phyloP scores from a whole-genome alignment of 2,329 filamentous ascomycete species.

The Paecilomyces sp. region DNA sequence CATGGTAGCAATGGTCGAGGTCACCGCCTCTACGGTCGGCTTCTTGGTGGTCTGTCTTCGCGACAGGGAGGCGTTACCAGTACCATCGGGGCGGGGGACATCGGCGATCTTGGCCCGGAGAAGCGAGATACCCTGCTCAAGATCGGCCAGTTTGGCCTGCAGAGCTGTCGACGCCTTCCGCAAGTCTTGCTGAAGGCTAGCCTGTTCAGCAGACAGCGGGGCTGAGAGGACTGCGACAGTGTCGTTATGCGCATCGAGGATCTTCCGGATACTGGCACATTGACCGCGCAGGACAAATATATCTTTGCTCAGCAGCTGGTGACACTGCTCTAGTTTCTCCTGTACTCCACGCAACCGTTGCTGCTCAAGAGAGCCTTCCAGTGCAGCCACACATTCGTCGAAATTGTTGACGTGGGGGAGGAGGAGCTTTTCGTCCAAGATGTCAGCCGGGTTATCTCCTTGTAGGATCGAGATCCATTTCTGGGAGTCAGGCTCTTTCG shows the following conservation, averaged over 20 bases:
- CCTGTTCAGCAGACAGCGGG: constrained; percentile 77
- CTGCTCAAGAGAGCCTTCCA: constrained; percentile 59
- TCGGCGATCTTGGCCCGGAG: constrained; percentile 71
- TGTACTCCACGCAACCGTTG: constrained; percentile 63
- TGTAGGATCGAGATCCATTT: constrained; percentile 35
- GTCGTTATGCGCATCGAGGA: constrained; percentile 64
- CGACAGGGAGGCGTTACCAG: constrained; percentile 32
- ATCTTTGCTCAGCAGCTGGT: constrained; percentile 59
- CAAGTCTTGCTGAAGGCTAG: constrained; percentile 75
- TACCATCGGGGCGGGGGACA: constrained; percentile 43
- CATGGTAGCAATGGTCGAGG: constrained; percentile 88
- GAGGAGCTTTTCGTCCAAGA: constrained; percentile 67
- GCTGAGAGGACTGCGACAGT: constrained; percentile 61
- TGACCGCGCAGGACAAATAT: constrained; percentile 65
- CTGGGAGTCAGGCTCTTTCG: constrained; percentile 44
- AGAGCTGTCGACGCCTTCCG: constrained; percentile 68
- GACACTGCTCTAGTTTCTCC: constrained; percentile 61
- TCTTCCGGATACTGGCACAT: constrained; percentile 69
- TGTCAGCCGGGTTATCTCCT: constrained; percentile 52
- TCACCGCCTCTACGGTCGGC: constrained; percentile 86
- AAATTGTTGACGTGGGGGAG: constrained; percentile 70
- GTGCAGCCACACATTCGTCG: constrained; percentile 55
- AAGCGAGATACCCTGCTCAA: constrained; percentile 72
- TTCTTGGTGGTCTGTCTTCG: constrained; percentile 40
- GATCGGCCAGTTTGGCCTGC: constrained; percentile 65